phyloP scores from a whole-genome alignment of 768 basidiomycete genomes.

The Suillus bovinus region DNA sequence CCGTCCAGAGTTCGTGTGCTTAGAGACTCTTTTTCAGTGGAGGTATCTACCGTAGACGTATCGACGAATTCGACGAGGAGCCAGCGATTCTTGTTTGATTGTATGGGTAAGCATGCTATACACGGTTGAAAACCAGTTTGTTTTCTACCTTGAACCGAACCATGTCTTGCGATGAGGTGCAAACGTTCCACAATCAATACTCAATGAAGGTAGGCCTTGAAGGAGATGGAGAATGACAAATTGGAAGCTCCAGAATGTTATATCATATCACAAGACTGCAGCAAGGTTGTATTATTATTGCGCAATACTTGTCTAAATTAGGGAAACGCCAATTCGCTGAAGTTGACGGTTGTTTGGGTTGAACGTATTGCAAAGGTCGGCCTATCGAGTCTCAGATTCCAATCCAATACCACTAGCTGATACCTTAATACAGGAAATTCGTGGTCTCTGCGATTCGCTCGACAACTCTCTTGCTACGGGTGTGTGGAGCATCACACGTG shows the following conservation, averaged over 20 bases:
- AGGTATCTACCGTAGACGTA: constrained; percentile 24
- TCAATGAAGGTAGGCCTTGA: not conserved
- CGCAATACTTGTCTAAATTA: too few species aligned
- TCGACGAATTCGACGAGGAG: constrained; percentile 75
- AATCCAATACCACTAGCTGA: too few species aligned
- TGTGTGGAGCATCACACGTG: too few species aligned
- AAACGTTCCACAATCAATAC: not conserved
- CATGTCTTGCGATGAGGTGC: not conserved
- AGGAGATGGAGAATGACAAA: not conserved
- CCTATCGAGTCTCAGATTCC: too few species aligned
- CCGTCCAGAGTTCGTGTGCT: constrained; percentile 42
- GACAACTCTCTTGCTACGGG: too few species aligned
- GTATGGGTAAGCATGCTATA: not conserved
- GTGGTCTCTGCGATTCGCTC: too few species aligned
- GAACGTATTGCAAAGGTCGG: too few species aligned
- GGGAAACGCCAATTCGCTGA: too few species aligned
- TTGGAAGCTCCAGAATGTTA: not conserved
- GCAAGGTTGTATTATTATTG: too few species aligned
- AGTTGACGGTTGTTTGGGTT: too few species aligned
- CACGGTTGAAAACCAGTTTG: not conserved
- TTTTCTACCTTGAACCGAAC: constrained; percentile 4
- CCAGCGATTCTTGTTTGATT: constrained; percentile 72
- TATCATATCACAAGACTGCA: not conserved
- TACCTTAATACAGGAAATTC: too few species aligned
- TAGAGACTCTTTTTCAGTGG: constrained; percentile 11